Percentiles rank a stretch among this genome's conserved stretches.
Evolutionary conservation across 345 rosid genomes (phyloP).

Genomic region (Murraya paniculata): DNA sequence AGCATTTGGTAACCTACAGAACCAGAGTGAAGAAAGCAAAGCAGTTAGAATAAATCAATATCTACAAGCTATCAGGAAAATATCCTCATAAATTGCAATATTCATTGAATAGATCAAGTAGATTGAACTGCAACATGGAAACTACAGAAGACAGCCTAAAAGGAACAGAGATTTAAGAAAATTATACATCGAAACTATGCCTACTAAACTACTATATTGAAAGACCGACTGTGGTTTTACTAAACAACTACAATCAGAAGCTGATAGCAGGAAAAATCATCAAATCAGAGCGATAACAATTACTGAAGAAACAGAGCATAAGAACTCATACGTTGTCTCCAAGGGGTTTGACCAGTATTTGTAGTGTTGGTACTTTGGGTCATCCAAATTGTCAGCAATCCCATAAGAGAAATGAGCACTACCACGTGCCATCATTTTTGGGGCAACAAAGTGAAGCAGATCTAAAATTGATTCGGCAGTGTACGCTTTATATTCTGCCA

Average conservation of each 20-base stretch:
- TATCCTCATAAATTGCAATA: too few relatives aligned
- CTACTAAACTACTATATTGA: too few relatives aligned
- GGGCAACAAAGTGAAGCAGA: conserved; percentile 81
- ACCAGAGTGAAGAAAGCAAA: conserved; percentile 20
- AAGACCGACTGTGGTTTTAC: not conserved
- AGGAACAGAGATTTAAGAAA: not conserved
- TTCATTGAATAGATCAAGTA: too few relatives aligned
- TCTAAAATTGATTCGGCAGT: conserved; percentile 69
- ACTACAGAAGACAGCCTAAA: too few relatives aligned
- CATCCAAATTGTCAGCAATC: conserved; percentile 89
- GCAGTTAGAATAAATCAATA: not conserved
- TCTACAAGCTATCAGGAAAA: not conserved
- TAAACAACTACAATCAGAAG: not conserved
- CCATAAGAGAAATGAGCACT: conserved; percentile 85
- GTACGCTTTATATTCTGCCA: conserved; percentile 75
- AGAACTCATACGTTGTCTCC: conserved; percentile 72
- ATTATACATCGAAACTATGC: not conserved
- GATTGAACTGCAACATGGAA: too few relatives aligned
- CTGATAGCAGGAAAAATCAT: not conserved
- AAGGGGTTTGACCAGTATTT: conserved; percentile 96
- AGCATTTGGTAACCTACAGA: conserved; percentile 80
- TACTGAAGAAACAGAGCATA: not conserved
- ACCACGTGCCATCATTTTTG: conserved; percentile 93
- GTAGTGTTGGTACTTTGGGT: conserved; percentile 71
- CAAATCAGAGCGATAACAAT: not conserved